These are phyloP conservation scores for Arabidopsis hybrid DNA, from an alignment of 441 rosid species.

Conservation along the genomic window DNA sequence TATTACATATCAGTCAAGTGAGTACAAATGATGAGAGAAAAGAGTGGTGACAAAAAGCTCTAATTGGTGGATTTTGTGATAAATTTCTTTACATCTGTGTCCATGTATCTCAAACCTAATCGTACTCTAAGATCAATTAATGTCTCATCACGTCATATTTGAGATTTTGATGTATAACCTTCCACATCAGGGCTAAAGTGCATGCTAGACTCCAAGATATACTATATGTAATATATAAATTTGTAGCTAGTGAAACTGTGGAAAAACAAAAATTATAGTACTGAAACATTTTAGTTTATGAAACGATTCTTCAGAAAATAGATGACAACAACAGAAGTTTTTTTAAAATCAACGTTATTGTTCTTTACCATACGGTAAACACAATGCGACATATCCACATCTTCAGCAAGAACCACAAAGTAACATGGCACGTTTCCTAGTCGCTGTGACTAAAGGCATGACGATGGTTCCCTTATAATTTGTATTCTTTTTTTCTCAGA, in stretches of 20 bases:
- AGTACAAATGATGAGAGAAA: background rate
- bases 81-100: no score
- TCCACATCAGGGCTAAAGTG: background rate
- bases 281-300: background rate
- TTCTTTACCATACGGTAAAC: background rate
- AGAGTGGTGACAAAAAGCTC: background rate
- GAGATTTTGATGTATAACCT: background rate
- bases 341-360: background rate
- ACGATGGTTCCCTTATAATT: conserved; percentile 1
- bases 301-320: background rate
- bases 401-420: background rate
- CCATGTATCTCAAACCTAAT: no score
- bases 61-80: no score
- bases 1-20: background rate
- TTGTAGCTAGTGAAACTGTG: no score
- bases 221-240: no score
- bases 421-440: background rate
- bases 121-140: no score
- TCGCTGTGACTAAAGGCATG: conserved; percentile 33
- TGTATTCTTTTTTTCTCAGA: background rate
- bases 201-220: background rate
- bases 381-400: background rate
- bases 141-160: no score
- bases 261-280: no score
- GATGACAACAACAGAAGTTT: no score